Conservation (phyloP, 345 rosid genomes). For the thale cress (Arabidopsis thaliana) region DNA sequence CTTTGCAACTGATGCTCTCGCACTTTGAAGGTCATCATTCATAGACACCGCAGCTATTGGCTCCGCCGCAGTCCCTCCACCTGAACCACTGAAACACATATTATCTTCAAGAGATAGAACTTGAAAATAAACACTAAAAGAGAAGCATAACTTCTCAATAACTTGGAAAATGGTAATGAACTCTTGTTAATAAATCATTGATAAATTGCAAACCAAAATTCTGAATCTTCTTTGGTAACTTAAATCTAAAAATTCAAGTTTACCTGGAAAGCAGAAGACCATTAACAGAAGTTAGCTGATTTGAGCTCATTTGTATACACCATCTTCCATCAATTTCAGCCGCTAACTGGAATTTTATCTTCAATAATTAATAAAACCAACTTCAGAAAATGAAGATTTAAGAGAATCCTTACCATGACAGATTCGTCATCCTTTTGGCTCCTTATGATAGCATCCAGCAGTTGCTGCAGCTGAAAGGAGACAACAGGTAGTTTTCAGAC, state of each 20-base stretch:
- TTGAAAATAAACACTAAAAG: neutral
- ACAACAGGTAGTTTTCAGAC: conserved; percentile 22
- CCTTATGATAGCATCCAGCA: conserved; percentile 72
- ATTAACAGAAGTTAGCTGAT: conserved; percentile 54
- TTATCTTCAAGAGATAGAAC: conserved; percentile 46
- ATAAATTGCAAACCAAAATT: neutral
- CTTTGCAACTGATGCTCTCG: conserved; percentile 70
- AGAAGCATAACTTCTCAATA: conserved; percentile 3
- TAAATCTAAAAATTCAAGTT: conserved; percentile 14
- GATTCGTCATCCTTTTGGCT: conserved; percentile 59
- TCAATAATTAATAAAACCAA: conserved; percentile 30
- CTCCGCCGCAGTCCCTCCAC: conserved; percentile 70
- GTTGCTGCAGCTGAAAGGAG: conserved; percentile 66
- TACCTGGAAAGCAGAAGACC: conserved; percentile 88
- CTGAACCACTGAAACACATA: conserved; percentile 77
- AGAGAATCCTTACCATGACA: conserved; percentile 53
- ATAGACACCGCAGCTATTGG: conserved; percentile 82
- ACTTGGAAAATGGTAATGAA: conserved; percentile 10
- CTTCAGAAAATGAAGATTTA: conserved; percentile 33
- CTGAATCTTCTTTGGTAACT: conserved; percentile 6
- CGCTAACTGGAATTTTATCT: conserved; percentile 57
- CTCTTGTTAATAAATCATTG: neutral
- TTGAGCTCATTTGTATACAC: conserved; percentile 72
- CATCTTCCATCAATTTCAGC: conserved; percentile 76
- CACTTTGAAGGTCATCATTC: conserved; percentile 84